Base-by-base conservation (phyloP, 306 rosid species). In the Acacia crassicarpa region DNA sequence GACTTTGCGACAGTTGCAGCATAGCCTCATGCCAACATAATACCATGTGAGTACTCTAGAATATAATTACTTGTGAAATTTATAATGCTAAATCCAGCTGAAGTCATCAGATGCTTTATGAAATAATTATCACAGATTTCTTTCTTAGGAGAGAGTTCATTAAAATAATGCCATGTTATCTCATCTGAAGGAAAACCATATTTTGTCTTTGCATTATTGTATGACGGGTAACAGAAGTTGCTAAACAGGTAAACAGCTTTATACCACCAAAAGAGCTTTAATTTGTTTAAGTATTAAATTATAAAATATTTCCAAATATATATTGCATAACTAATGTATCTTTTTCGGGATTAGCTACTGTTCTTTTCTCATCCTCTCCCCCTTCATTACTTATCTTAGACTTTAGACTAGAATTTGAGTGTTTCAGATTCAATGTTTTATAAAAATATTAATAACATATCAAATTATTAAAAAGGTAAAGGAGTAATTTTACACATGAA, bases 141-240 rank as follows among this genome's bases (percentile, higher is more conserved):
- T 27, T 30, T 27, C 38, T 62, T 13, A 2, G 19, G 19, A 65
- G 33, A 32, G 6, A 13, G 20, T 46, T 46, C 17, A 77, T 17
- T 11, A 17, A 49, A 73, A 68, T 11, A 68, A 9, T 32, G 49
- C 3, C 25, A 19, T 69, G 22, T 33, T 53, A 53, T 68, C 49
- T 59, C 49, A 67, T 4, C 48, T 35, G 61, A 22, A 35, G 43
- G 30, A 69, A n/a, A 38, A 40, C 17, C 45, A 41, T 5, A 3
- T 38, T 41, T 69, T 69, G 77, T 79, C 46, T 69, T 25, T 43
- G 30, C 61, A 19, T 58, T 58, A 38, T 78, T 40, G 58, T 53
- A 16, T 13, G n/a, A n/a, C 20, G 69, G 48, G 7, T 51, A 70
- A 56, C 45, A 27, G n/a, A 56, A 41, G 15, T 13, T 5, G 12